phyloP scores from a whole-genome alignment of 495 filamentous ascomycete genomes.

The Pyronema omphalodes region DNA sequence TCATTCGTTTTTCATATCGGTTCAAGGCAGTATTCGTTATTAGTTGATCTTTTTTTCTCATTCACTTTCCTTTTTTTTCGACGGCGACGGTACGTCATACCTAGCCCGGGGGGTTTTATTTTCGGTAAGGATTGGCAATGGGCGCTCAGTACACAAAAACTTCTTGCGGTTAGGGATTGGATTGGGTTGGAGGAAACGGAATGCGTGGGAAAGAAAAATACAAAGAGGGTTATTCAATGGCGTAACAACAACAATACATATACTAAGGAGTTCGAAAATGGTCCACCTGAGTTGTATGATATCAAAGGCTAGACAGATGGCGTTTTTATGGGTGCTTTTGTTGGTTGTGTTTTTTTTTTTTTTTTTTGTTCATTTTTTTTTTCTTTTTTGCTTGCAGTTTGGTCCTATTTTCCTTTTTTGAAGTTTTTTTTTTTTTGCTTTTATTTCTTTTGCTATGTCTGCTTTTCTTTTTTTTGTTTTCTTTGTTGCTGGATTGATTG shows the following conservation, averaged over 20 bases:
- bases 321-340: slow-evolving; percentile 2
- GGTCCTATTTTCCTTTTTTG: neutral
- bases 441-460: neutral
- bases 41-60: slow-evolving; percentile 14
- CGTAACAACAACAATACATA: no score
- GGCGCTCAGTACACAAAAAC: no score
- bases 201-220: slow-evolving; percentile 11
- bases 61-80: slow-evolving; percentile 10
- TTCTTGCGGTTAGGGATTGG: no score
- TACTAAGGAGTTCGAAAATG: no score
- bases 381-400: neutral
- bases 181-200: no score
- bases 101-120: no score
- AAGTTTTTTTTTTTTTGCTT: neutral
- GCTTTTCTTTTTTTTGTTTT: neutral
- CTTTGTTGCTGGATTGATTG: neutral
- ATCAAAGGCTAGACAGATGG: neutral
- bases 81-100: no score
- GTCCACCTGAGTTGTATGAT: neutral
- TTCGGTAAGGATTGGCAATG: no score
- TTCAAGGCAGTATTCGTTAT: slow-evolving; percentile 17
- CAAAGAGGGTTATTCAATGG: neutral
- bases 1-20: no score
- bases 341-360: neutral
- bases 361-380: neutral